Percentiles rank a stretch among this genome's conserved stretches.
These are phyloP conservation scores for Monilinia fructicola DNA, from an alignment of 2,329 filamentous ascomycete genomes.

Conservation along the genomic window DNA sequence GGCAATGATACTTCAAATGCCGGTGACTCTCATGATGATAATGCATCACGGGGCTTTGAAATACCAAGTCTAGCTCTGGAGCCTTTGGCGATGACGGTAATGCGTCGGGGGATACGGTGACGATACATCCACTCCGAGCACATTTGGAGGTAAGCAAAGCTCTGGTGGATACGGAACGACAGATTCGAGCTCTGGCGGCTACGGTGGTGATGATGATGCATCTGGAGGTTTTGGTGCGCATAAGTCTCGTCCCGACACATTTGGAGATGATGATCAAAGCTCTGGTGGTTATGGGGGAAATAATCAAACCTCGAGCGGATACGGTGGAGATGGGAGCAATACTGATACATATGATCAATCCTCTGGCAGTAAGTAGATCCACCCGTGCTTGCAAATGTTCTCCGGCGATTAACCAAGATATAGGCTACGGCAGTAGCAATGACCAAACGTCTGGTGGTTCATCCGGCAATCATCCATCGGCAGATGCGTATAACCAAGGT, in stretches of 20 bases:
- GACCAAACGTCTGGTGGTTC: constrained; percentile 1
- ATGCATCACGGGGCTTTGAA: background rate
- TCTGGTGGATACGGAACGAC: background rate
- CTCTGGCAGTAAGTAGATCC: constrained; percentile 1
- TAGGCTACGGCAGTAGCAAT: background rate
- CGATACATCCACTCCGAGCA: background rate
- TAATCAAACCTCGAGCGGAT: background rate
- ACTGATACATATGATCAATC: constrained; percentile 11
- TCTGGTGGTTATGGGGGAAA: background rate
- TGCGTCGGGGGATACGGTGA: background rate
- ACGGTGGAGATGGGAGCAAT: background rate
- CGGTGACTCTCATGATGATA: background rate
- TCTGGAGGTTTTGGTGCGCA: background rate
- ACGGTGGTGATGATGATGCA: background rate
- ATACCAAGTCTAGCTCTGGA: background rate
- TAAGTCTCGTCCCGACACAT: background rate
- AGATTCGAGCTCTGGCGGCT: background rate
- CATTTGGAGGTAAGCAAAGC: background rate
- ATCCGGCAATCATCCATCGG: background rate
- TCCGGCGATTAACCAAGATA: background rate
- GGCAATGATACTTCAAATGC: background rate
- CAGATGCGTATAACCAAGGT: background rate
- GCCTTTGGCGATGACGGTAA: background rate
- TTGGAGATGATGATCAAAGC: background rate
- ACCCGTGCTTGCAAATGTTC: background rate